Base-by-base conservation (phyloP, 768 basidiomycete species). In the Coprinopsis marcescibilis region DNA sequence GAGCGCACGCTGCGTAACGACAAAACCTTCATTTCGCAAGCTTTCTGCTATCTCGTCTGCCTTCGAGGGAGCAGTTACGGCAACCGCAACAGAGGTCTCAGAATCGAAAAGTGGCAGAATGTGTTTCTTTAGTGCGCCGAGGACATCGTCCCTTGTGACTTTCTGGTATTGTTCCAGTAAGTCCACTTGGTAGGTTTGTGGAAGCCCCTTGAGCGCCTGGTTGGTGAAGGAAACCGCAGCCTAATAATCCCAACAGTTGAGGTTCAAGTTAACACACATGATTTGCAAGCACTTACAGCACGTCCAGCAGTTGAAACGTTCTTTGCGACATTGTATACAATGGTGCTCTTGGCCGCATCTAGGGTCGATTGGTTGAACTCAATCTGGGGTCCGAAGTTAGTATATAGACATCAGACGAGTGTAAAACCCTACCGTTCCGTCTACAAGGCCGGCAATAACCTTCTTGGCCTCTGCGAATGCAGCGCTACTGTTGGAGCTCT, bases 331-430 rank as follows among this genome's bases (percentile, higher is more conserved):
- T 74, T 73, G 57, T 83, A 97, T 3, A 96, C 93, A 52, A 96
- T 84, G 39, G 81, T 87, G 53, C 89, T 93, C 70, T 95, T 92
- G 3, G 93, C 90, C 0, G 89, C 86, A 55, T 97, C 93, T 29
- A 98, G 66, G 7, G 81, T 80, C 0, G 87, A 84, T 44, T 83
- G 76, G 30, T 91, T 86, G 7, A 99, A 68, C 32, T 76, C 73
- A 55, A 95, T 80, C 93, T 97, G 44, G 19, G 14, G 34, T 12
- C 15, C 15, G 23, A 7, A 25, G 27, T 48, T 13, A 27, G 43
- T 17, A 1, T 15, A 21, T 17, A 7, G 35, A 19, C 2, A 13
- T 24, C 19, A 20, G 30, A 20, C 3, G 32, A 12, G 41, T 19
- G n/a, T 17, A 33, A 39, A 14, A 43, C 68, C 76, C 20, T 60